Evolutionary conservation across 345 rosid species (phyloP).

Genomic region (Cardamine chenopodiifolia): DNA sequence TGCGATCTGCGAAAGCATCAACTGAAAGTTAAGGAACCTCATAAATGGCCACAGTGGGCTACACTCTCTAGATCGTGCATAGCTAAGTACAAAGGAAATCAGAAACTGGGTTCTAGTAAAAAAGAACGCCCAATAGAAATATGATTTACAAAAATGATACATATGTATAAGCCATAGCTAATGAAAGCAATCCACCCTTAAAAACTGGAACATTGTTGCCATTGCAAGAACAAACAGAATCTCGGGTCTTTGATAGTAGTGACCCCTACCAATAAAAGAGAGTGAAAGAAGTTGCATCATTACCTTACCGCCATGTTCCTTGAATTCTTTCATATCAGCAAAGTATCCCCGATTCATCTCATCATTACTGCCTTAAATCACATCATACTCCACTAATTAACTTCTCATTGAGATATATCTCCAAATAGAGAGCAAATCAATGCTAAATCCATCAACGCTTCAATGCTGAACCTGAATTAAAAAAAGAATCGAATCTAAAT

Average conservation of each 20-base stretch:
- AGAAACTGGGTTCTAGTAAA: not conserved
- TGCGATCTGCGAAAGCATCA: constrained; percentile 59
- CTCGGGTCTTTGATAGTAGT: not conserved
- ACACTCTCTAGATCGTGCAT: not conserved
- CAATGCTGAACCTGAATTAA: not conserved
- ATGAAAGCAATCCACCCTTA: constrained; percentile 7
- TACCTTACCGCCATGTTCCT: constrained; percentile 96
- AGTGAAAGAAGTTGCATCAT: not conserved
- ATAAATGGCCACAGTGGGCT: not conserved
- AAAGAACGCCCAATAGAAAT: not conserved
- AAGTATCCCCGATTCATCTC: constrained; percentile 95
- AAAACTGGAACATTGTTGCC: not conserved
- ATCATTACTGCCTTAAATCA: constrained; percentile 86
- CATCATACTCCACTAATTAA: constrained; percentile 36
- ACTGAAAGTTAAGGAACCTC: constrained; percentile 3
- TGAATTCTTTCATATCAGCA: constrained; percentile 69
- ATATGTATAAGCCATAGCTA: not conserved
- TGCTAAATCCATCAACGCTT: not conserved
- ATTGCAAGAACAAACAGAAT: constrained; percentile 2
- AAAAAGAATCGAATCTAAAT: not conserved
- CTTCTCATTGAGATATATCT: constrained; percentile 8
- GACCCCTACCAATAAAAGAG: not conserved
- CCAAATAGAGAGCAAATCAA: not conserved
- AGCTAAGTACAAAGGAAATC: constrained; percentile 3
- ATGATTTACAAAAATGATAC: not conserved